Percentiles rank a stretch among this genome's conserved stretches.
Conservation (phyloP, 2,329 filamentous ascomycete genomes). For the Coniosporium tulheliwenetii region DNA sequence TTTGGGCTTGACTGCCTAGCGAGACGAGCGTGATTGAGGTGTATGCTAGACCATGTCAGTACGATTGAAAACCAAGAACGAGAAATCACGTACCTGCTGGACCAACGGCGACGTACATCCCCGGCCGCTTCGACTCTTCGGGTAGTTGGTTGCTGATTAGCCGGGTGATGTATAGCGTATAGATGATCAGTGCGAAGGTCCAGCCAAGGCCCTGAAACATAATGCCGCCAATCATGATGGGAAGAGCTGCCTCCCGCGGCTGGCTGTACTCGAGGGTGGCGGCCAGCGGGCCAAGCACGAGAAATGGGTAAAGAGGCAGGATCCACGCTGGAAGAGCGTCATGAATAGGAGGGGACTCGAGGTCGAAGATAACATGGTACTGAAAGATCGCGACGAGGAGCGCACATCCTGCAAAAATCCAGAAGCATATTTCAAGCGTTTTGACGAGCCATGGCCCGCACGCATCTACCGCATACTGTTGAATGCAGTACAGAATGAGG, state of each 20-base stretch:
- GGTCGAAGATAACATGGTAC: constrained; percentile 15
- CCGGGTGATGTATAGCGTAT: constrained; percentile 25
- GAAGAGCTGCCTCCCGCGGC: constrained; percentile 14
- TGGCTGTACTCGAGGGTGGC: constrained; percentile 19
- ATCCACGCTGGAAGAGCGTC: constrained; percentile 13
- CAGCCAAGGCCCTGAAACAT: constrained; percentile 30
- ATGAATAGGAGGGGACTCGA: too few species aligned
- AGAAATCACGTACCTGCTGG: constrained; percentile 13
- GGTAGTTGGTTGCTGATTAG: constrained; percentile 28
- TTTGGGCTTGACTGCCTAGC: constrained; percentile 25
- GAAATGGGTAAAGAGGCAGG: constrained; percentile 16
- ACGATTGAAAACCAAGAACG: background rate
- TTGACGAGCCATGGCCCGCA: constrained; percentile 39
- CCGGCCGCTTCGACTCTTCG: constrained; percentile 21
- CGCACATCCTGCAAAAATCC: constrained; percentile 48
- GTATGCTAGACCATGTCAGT: constrained; percentile 14
- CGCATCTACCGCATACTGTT: constrained; percentile 47
- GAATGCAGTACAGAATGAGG: constrained; percentile 45
- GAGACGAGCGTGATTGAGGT: constrained; percentile 30
- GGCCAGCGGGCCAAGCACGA: constrained; percentile 22
- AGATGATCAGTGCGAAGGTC: constrained; percentile 27
- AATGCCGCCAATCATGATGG: constrained; percentile 27
- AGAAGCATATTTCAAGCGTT: constrained; percentile 50
- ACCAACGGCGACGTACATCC: constrained; percentile 38
- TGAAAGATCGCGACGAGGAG: constrained; percentile 47